These are phyloP conservation scores for Lasiosphaeriaceae sp. DNA, from an alignment of 495 filamentous ascomycete genomes.

Conservation along the genomic window DNA sequence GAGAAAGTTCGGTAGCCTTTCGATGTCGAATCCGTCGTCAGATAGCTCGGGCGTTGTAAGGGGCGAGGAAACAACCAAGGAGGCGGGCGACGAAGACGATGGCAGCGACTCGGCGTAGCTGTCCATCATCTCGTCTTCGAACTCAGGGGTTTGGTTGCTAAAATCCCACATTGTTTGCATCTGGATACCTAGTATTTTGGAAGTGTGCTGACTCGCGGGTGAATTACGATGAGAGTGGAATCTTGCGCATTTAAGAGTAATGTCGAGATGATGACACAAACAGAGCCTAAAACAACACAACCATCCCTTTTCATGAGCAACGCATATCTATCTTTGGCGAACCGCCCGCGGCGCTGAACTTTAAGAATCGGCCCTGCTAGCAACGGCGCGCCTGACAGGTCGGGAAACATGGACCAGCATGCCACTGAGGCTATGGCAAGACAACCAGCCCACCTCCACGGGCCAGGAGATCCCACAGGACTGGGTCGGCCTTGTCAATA, in stretches of 20 bases:
- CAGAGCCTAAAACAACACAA: neutral
- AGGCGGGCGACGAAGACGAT: constrained; percentile 12
- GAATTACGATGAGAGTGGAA: too few relatives aligned
- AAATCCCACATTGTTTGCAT: neutral
- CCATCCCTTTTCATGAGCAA: neutral
- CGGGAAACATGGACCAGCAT: neutral
- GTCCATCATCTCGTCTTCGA: constrained; percentile 3
- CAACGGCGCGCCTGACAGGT: neutral
- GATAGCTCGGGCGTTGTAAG: constrained; percentile 22
- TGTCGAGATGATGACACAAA: neutral
- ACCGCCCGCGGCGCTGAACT: neutral
- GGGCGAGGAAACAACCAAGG: constrained; percentile 9
- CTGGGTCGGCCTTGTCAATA: too few relatives aligned
- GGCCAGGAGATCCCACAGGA: neutral
- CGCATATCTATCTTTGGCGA: neutral
- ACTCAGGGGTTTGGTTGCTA: neutral
- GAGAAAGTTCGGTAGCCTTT: constrained; percentile 6
- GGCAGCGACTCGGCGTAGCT: constrained; percentile 7
- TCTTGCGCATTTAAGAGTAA: neutral
- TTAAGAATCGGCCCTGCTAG: neutral
- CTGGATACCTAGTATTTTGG: neutral
- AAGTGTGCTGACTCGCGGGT: neutral
- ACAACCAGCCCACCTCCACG: neutral
- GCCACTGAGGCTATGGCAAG: neutral
- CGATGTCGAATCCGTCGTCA: constrained; percentile 18